phyloP scores from a whole-genome alignment of 2,329 filamentous ascomycete genomes.

The Harringtonia lauricola region DNA sequence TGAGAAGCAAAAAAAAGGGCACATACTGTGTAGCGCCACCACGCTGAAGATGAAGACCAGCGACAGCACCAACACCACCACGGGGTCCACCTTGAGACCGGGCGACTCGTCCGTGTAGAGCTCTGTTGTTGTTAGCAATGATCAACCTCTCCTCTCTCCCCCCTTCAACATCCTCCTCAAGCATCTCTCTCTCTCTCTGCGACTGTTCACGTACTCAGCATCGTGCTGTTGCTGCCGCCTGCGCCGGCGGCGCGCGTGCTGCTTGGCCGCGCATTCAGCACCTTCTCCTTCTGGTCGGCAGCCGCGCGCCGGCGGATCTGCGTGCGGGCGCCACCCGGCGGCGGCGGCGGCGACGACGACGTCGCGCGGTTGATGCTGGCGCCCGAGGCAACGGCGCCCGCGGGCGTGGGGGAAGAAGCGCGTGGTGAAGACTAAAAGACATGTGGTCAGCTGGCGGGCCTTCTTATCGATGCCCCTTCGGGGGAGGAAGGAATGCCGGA shows the following conservation, averaged over 20 bases:
- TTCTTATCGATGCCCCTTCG: too few relatives aligned
- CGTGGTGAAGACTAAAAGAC: slow-evolving; percentile 43
- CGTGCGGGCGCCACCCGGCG: slow-evolving; percentile 87
- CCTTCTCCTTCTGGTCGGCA: slow-evolving; percentile 93
- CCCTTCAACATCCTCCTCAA: too few relatives aligned
- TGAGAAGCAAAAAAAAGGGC: slow-evolving; percentile 13
- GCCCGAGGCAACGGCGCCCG: slow-evolving; percentile 49
- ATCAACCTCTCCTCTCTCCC: too few relatives aligned
- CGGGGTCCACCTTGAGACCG: slow-evolving; percentile 93
- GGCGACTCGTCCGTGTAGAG: slow-evolving; percentile 98
- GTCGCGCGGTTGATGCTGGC: slow-evolving; percentile 60
- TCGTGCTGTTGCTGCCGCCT: slow-evolving; percentile 92
- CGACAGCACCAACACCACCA: slow-evolving; percentile 91
- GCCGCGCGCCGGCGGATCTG: slow-evolving; percentile 92
- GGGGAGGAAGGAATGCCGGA: too few relatives aligned
- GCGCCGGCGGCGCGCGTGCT: slow-evolving; percentile 90
- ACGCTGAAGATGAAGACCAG: slow-evolving; percentile 99
- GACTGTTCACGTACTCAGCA: slow-evolving; percentile 65
- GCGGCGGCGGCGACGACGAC: slow-evolving; percentile 76
- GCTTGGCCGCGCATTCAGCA: slow-evolving; percentile 84
- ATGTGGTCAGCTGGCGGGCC: not conserved
- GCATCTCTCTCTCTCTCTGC: too few relatives aligned
- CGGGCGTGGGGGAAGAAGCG: slow-evolving; percentile 40
- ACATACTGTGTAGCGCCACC: slow-evolving; percentile 92
- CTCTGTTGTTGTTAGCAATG: slow-evolving; percentile 32